phyloP scores from a whole-genome alignment of 2,329 filamentous ascomycete genomes.

The Escovopsis sp. region DNA sequence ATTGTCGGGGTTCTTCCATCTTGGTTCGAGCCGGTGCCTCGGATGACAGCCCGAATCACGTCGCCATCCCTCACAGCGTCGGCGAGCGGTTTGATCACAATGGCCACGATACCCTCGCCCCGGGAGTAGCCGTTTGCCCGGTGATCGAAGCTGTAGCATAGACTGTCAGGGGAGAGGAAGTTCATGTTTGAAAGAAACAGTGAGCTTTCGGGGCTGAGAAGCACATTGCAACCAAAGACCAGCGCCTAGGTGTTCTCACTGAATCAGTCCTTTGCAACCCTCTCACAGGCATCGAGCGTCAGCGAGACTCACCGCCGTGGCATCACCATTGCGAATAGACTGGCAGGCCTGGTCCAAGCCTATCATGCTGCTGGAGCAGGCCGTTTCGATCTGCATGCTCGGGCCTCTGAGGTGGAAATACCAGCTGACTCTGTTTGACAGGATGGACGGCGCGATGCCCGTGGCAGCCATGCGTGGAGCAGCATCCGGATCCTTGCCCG shows the following conservation, averaged over 20 bases:
- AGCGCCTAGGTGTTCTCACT: conserved; percentile 17
- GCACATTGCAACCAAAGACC: conserved; percentile 9
- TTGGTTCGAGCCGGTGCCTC: neutral
- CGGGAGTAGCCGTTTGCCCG: conserved; percentile 26
- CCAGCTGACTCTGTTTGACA: conserved; percentile 31
- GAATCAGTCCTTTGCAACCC: neutral
- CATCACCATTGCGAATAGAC: conserved; percentile 25
- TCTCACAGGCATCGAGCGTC: neutral
- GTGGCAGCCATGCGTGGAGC: conserved; percentile 21
- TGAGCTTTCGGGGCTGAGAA: conserved; percentile 8
- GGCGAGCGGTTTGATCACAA: neutral
- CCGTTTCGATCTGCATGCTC: conserved; percentile 34
- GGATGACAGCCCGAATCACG: neutral
- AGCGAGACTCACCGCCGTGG: neutral
- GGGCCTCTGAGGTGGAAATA: conserved; percentile 31
- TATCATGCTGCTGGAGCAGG: conserved; percentile 31
- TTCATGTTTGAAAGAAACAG: conserved; percentile 5
- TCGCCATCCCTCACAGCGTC: neutral
- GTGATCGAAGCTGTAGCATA: conserved; percentile 7
- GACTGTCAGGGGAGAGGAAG: conserved; percentile 3
- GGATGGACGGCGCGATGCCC: conserved; percentile 24
- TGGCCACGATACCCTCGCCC: conserved; percentile 10
- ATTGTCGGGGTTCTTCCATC: neutral
- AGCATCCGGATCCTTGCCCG: conserved; percentile 16
- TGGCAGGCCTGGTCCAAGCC: conserved; percentile 21